Conservation (phyloP, 331 rosid genomes). For the Quercus phellos region DNA sequence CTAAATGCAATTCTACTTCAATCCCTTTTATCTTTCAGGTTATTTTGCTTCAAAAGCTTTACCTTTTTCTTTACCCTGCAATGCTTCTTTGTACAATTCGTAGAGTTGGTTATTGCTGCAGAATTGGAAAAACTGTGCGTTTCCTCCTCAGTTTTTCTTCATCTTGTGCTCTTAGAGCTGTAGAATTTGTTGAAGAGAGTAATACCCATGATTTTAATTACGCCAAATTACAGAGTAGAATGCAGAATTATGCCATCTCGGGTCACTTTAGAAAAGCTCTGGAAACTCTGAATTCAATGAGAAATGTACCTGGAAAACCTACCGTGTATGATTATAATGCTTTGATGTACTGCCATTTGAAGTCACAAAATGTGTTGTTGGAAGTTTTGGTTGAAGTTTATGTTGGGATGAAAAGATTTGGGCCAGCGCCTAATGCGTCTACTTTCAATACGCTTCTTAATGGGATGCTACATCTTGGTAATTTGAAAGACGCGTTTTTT, state of each 20-base stretch:
- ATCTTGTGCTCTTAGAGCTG: slow-evolving; percentile 19
- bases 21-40: not conserved
- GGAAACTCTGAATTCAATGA: slow-evolving; percentile 31
- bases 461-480: slow-evolving; percentile 32
- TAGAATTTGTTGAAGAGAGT: slow-evolving; percentile 11
- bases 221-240: slow-evolving; percentile 20
- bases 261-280: slow-evolving; percentile 32
- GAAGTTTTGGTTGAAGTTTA: slow-evolving; percentile 29
- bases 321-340: slow-evolving; percentile 40
- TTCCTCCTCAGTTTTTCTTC: slow-evolving; percentile 20
- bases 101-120: not conserved
- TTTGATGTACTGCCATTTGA: slow-evolving; percentile 30
- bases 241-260: slow-evolving; percentile 32
- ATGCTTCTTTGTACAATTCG: slow-evolving; percentile 18
- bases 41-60: not conserved
- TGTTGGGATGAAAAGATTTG: slow-evolving; percentile 34
- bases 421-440: slow-evolving; percentile 36
- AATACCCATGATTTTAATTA: slow-evolving; percentile 5
- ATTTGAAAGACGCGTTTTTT: slow-evolving; percentile 20
- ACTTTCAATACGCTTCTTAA: slow-evolving; percentile 42
- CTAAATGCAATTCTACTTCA: not conserved
- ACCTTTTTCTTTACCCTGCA: not conserved
- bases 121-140: slow-evolving; percentile 7
- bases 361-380: slow-evolving; percentile 21
- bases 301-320: slow-evolving; percentile 28